These are phyloP conservation scores for Cenchrus americanus DNA, from an alignment of 176 grass and related monocot genomes.

Conservation along the genomic window DNA sequence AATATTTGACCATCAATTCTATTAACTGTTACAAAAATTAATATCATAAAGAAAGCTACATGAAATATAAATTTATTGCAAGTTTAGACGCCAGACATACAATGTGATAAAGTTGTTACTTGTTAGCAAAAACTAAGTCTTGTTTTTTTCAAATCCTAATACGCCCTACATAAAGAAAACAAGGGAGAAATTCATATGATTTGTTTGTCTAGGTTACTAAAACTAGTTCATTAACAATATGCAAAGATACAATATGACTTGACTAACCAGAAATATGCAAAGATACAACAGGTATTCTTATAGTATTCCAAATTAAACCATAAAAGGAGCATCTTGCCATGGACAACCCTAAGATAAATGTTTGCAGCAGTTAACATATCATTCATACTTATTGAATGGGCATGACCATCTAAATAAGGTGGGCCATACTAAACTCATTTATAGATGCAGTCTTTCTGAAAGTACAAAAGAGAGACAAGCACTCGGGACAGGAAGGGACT, in stretches of 20 bases:
- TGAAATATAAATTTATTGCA: not conserved
- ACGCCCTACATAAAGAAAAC: not conserved
- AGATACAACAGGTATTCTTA: not conserved
- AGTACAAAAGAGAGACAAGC: conserved; percentile 6
- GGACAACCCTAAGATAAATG: not conserved
- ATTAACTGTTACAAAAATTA: not conserved
- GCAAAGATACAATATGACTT: not conserved
- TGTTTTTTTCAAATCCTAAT: not conserved
- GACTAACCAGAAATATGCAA: not conserved
- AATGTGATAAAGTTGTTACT: not conserved
- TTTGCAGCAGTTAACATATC: not conserved
- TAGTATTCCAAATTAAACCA: not conserved
- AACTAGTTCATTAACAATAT: too few species aligned
- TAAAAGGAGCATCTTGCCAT: conserved; percentile 2
- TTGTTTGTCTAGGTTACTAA: not conserved
- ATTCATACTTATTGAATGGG: not conserved
- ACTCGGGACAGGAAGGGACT: conserved; percentile 45
- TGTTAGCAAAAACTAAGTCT: not conserved
- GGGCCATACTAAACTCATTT: conserved; percentile 16
- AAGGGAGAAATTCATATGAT: not conserved
- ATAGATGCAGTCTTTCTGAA: not conserved
- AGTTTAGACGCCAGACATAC: not conserved
- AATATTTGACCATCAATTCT: not conserved
- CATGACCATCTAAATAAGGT: not conserved
- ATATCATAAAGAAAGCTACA: not conserved